Evolutionary conservation across 2,329 filamentous ascomycete species (phyloP), one percentile per base, ranked within the genome.

Genomic region (Ophiocordyceps sinensis): DNA sequence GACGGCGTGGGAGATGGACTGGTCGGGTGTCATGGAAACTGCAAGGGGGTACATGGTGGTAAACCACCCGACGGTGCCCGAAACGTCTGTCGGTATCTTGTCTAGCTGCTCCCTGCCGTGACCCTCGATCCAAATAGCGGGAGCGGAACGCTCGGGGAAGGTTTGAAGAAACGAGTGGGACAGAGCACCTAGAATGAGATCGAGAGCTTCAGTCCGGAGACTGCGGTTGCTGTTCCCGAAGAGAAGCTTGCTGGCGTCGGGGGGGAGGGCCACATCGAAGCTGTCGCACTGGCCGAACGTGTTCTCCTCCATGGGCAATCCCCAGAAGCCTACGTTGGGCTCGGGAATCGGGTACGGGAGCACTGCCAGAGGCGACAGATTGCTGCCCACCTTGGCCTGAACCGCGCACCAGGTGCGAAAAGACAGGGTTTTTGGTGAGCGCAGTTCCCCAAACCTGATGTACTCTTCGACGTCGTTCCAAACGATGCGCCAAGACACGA

Each of bases 401-500:
- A 34, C 26, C 12, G 32, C 26, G 6, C 21, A 31, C 64, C 64
- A 67, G 13, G 49, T 54, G 17, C 57, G 58, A 45, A 67, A 67
- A 0, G 54, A 45, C 44, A 31, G 34, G 28, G 19, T 44, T n/a
- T 49, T 49, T 6, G 49, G 47, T 10, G 26, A 46, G 41, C 13
- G 21, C 23, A 28, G 43, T 42, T 38, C 38, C 41, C 23, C 44
- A 12, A 30, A 28, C 1, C 19, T 37, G 3, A 51, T n/a, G 12
- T 41, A 32, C 6, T 47, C 40, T 21, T 49, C 43, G 15, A 52
- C 37, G 7, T 52, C 46, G 11, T 42, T 30, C 38, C 44, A 43
- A 2, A 52, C 21, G 10, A 51, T 68, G 9, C 68, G 65, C 37
- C 67, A 71, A 17, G 68, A 71, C 44, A 71, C 70, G 49, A 71